Evolutionary conservation across 805 yeast species (phyloP).

Genomic region (Dipodascus albidus): DNA sequence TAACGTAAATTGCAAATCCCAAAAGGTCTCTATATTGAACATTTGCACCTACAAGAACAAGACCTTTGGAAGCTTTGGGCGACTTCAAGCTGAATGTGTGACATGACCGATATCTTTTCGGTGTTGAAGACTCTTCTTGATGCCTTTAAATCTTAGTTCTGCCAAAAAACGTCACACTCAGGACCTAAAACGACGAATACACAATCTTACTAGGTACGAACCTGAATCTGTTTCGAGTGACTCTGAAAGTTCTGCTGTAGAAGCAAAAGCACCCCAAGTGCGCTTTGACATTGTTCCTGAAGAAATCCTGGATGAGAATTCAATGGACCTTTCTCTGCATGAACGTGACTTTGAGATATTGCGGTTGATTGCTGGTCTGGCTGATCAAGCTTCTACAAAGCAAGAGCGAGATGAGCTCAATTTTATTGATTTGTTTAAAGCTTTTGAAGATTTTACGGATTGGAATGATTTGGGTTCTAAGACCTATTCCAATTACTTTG

Average conservation of each 20-base stretch:
- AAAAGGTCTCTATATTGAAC: neutral
- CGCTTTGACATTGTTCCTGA: neutral
- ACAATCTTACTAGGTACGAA: neutral
- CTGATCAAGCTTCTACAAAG: constrained; percentile 8
- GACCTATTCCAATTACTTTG: constrained; percentile 7
- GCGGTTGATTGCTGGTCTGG: constrained; percentile 10
- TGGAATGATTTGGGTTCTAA: constrained; percentile 7
- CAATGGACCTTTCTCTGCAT: constrained; percentile 3
- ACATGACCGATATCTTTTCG: neutral
- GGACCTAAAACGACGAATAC: neutral
- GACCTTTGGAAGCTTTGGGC: neutral
- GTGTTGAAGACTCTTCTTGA: neutral
- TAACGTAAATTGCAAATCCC: neutral
- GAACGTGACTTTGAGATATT: constrained; percentile 11
- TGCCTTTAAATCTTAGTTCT: neutral
- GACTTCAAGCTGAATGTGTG: neutral
- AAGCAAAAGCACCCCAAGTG: neutral
- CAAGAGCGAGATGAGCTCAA: constrained; percentile 2
- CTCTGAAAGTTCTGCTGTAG: neutral
- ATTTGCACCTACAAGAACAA: neutral
- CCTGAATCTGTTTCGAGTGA: neutral
- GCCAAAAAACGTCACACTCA: neutral
- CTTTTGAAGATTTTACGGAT: constrained; percentile 9
- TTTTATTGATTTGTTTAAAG: constrained; percentile 10
- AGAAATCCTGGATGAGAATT: neutral